Base-by-base conservation (phyloP, 2,329 filamentous ascomycete genomes). In the Trichophyton benhamiae region DNA sequence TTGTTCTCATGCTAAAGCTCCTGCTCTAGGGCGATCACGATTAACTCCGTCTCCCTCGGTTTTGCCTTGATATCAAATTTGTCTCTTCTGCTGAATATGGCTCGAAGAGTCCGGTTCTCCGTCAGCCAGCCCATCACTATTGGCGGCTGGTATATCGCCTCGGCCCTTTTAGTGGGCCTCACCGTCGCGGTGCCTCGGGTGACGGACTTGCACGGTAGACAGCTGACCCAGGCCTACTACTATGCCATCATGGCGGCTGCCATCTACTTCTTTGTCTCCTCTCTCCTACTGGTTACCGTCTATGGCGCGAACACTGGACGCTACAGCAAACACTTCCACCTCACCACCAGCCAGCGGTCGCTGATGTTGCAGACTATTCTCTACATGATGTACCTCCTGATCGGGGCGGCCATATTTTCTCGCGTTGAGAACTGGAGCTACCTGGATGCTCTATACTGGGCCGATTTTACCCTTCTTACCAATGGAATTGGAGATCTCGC, bases 41-140 rank as follows among this genome's bases (percentile, higher is more conserved):
- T 84, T 60, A 85, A 85, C 65, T 79, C 77, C 1, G 67, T 84
- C 30, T 83, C 82, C 1, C 74, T 85, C 3, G 73, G 73, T 15
- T 78, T 77, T 60, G 82, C 82, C 0, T 68, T 85, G 8, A 68
- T 77, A 3, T 80, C 81, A 7, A 85, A 85, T 62, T 66, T 79
- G 13, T 74, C 78, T 2, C 71, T 85, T 5, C 74, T 84, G 1
- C 73, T 84, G 25, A 84, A 83, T 68, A 85, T 85, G 82, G 79
- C 81, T 1, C 76, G 77, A 25, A 75, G 81, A 11, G 67, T 85
- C 8, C 72, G 75, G 0, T 85, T 85, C 67, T 72, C 74, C 3
- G 72, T 83, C 27, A 81, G 82, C 0, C 82, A 84, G 66, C 80
- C 82, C 0, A 80, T 84, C 49, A 84, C 82, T 0, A 82, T 85